phyloP scores from a whole-genome alignment of 257 asterid genomes.

The Nicotiana sylvestris region DNA sequence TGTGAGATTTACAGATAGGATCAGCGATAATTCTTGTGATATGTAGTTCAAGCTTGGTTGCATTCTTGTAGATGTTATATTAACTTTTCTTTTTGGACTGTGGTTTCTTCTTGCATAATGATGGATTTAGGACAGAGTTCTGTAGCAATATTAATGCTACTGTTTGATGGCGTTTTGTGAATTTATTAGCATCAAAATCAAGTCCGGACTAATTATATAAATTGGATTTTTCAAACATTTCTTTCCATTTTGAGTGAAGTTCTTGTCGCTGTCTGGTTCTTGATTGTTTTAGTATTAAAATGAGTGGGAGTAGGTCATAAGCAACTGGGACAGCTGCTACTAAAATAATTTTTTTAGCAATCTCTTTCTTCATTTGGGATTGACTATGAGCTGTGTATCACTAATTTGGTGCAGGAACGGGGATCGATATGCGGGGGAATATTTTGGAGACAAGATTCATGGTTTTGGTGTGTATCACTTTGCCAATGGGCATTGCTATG shows the following conservation, averaged over 20 bases:
- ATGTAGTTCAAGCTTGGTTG: not conserved
- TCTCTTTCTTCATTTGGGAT: no score
- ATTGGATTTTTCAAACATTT: not conserved
- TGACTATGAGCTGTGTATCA: not conserved
- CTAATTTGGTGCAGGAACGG: conserved; percentile 50
- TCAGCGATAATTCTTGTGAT: not conserved
- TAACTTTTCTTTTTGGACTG: not conserved
- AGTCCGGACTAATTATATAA: not conserved
- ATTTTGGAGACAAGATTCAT: conserved; percentile 77
- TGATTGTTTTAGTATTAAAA: not conserved
- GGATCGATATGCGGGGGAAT: conserved; percentile 79
- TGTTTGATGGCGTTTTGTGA: not conserved
- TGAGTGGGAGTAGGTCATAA: not conserved
- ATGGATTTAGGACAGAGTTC: not conserved
- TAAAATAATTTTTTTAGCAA: no score
- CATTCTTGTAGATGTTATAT: not conserved
- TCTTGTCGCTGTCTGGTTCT: not conserved
- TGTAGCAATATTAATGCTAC: not conserved
- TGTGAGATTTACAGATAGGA: not conserved
- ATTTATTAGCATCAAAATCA: not conserved
- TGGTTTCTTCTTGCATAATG: not conserved
- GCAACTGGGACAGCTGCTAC: not conserved
- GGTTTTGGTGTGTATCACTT: conserved; percentile 87
- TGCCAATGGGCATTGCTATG: conserved; percentile 78
- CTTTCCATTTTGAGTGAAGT: not conserved